Evolutionary conservation across 208 protist genomes (phyloP).

Genomic region (Naegleria lovaniensis): DNA sequence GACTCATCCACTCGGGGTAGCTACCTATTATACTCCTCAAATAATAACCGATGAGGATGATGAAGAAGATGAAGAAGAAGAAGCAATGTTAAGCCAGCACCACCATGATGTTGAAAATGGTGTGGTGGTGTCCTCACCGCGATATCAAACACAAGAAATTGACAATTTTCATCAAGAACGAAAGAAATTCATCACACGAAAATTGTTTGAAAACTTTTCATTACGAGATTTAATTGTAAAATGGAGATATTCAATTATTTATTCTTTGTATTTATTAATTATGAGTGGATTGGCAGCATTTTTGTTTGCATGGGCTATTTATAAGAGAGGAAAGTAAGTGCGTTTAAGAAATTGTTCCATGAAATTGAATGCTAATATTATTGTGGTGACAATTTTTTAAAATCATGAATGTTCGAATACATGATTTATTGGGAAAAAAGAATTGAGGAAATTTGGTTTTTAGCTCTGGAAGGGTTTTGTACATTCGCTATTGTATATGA

Average conservation of each 20-base stretch:
- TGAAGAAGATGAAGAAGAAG: background rate
- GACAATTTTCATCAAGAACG: too few species aligned
- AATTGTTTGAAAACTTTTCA: background rate
- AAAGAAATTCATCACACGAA: background rate
- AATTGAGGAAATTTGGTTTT: conserved; percentile 21
- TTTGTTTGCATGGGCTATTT: conserved; percentile 19
- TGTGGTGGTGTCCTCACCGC: background rate
- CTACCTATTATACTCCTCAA: too few species aligned
- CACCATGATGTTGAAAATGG: background rate
- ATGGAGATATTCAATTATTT: background rate
- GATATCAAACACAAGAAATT: background rate
- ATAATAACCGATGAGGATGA: background rate
- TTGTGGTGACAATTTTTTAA: too few species aligned
- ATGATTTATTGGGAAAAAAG: background rate
- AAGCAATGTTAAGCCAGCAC: background rate
- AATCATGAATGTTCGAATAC: background rate
- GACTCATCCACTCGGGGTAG: background rate
- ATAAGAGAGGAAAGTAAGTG: background rate
- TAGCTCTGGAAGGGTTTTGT: background rate
- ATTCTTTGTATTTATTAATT: background rate
- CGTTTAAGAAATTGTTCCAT: too few species aligned
- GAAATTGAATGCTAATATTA: too few species aligned
- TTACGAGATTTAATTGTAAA: background rate
- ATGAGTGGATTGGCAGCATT: background rate
- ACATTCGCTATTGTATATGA: background rate